phyloP scores from a whole-genome alignment of 768 basidiomycete species.

The Pulveroboletus sp. region DNA sequence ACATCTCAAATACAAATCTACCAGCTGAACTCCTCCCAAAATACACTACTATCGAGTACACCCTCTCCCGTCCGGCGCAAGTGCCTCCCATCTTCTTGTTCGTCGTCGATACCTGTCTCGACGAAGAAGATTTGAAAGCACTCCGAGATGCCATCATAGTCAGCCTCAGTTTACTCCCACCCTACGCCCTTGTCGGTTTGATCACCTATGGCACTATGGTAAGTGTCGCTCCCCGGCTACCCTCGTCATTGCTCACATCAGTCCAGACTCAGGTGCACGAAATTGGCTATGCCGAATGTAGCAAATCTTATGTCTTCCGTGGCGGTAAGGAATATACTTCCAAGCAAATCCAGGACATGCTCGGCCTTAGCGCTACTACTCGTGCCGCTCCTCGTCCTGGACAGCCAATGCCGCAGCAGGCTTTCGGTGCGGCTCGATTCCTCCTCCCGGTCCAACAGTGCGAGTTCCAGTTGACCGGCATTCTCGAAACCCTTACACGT shows the following conservation, averaged over 20 bases:
- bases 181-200: constrained; percentile 90
- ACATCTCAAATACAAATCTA: constrained; percentile 94
- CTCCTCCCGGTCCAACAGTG: constrained; percentile 86
- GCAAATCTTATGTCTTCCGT: constrained; percentile 98
- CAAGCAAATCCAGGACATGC: constrained; percentile 98
- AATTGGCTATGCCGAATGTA: constrained; percentile 92
- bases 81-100: constrained; percentile 96
- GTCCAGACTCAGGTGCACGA: constrained; percentile 96
- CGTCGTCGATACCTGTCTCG: constrained; percentile 95
- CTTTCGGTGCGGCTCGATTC: constrained; percentile 86
- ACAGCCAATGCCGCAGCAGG: constrained; percentile 73
- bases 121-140: constrained; percentile 93
- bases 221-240: constrained; percentile 17
- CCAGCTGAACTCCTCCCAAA: constrained; percentile 95
- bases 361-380: constrained; percentile 68
- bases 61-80: constrained; percentile 85
- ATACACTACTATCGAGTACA: constrained; percentile 99
- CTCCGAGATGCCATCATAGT: constrained; percentile 93
- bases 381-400: constrained; percentile 85
- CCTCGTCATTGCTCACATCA: not conserved
- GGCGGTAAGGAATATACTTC: constrained; percentile 94
- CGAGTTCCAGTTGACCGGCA: constrained; percentile 94
- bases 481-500: constrained; percentile 79
- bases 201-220: constrained; percentile 99
- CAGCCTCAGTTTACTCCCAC: constrained; percentile 87